Conservation (phyloP, 2,329 filamentous ascomycete species). For the Beauveria rudraprayagi region DNA sequence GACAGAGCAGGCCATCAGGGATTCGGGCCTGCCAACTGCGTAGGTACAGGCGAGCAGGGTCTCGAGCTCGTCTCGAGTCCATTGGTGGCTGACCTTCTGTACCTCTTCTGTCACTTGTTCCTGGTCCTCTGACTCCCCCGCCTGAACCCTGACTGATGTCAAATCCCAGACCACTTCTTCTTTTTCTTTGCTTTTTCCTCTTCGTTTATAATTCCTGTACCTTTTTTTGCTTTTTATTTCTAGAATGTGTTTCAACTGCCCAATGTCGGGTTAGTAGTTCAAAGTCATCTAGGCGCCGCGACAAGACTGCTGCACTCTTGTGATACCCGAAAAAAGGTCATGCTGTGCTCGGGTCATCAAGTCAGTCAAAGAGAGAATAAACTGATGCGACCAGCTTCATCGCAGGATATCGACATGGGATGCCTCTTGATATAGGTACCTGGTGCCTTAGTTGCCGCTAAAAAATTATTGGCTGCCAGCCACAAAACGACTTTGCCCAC, state of each 20-base stretch:
- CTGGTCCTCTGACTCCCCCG: not conserved
- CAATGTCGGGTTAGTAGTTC: too few species aligned
- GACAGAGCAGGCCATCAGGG: not conserved
- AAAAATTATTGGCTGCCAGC: not conserved
- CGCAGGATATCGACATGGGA: too few species aligned
- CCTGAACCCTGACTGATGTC: not conserved
- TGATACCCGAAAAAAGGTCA: not conserved
- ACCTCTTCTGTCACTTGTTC: conserved; percentile 9
- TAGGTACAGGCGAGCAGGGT: not conserved
- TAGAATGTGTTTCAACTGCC: too few species aligned
- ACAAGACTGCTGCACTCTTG: too few species aligned
- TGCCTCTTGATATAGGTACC: not conserved
- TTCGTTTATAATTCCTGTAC: too few species aligned
- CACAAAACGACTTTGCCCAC: not conserved
- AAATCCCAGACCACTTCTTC: not conserved
- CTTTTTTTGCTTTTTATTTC: too few species aligned
- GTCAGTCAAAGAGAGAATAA: not conserved
- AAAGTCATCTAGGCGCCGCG: too few species aligned
- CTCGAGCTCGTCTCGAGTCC: too few species aligned
- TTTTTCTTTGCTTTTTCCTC: not conserved
- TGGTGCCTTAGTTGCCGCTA: too few species aligned
- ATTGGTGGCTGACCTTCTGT: not conserved
- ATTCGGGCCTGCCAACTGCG: too few species aligned
- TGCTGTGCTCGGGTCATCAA: not conserved
- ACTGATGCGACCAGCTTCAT: too few species aligned